Evolutionary conservation across 805 yeast species (phyloP).

Genomic region (Saccharomyces mikatae): DNA sequence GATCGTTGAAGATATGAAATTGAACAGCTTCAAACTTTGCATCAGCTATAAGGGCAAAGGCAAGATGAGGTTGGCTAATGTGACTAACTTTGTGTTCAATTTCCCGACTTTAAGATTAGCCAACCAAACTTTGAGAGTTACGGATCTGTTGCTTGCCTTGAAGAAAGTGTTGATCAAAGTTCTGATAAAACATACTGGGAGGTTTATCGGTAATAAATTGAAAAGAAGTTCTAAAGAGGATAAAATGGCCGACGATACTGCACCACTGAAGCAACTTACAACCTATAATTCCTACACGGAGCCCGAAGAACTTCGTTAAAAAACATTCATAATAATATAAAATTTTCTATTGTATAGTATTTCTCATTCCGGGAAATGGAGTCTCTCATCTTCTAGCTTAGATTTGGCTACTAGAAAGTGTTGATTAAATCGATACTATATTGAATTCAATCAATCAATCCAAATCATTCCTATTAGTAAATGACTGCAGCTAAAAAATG

Average conservation of each 20-base stretch:
- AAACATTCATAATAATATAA: too few species aligned
- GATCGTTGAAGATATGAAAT: slow-evolving; percentile 52
- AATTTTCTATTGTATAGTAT: background rate
- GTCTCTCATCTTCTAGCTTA: too few species aligned
- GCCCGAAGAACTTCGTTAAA: slow-evolving; percentile 6
- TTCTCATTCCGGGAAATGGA: too few species aligned
- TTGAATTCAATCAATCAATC: too few species aligned
- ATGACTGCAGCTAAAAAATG: too few species aligned
- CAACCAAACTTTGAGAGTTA: slow-evolving; percentile 62
- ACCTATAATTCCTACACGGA: slow-evolving; percentile 10
- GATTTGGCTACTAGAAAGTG: too few species aligned
- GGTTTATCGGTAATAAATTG: slow-evolving; percentile 70
- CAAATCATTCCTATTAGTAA: too few species aligned
- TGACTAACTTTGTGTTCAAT: slow-evolving; percentile 59
- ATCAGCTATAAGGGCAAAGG: slow-evolving; percentile 76
- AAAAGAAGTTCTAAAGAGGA: slow-evolving; percentile 16
- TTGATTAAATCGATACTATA: too few species aligned
- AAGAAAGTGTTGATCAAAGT: slow-evolving; percentile 56
- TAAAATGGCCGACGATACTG: background rate
- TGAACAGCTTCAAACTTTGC: slow-evolving; percentile 46
- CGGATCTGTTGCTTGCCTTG: slow-evolving; percentile 56
- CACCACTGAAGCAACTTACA: slow-evolving; percentile 8
- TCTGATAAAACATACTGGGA: slow-evolving; percentile 60
- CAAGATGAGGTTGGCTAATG: slow-evolving; percentile 59
- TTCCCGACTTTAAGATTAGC: slow-evolving; percentile 54